These are phyloP conservation scores for Chloropicon primus DNA, from an alignment of 139 green algal species.

Conservation along the genomic window DNA sequence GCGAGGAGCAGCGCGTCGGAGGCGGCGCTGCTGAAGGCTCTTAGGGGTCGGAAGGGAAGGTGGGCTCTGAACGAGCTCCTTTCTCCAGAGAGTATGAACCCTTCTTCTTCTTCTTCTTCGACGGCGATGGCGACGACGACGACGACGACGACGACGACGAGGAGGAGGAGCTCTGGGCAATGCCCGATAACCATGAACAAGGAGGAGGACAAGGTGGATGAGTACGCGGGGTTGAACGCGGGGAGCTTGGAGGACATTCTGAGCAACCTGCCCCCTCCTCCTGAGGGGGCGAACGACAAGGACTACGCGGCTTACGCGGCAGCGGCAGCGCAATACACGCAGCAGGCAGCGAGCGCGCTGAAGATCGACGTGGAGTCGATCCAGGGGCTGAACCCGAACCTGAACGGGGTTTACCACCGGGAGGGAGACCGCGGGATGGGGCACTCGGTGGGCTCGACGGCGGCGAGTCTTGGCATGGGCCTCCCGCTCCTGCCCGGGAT, in stretches of 20 bases:
- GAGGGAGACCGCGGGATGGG: too few species aligned
- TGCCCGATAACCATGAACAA: not conserved
- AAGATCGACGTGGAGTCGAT: not conserved
- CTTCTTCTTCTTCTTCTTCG: too few species aligned
- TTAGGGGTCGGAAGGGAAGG: not conserved
- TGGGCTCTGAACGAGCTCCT: not conserved
- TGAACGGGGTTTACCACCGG: not conserved
- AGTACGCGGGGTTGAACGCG: not conserved
- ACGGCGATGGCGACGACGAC: too few species aligned
- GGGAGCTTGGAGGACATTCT: not conserved
- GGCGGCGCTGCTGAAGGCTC: not conserved
- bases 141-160: too few species aligned
- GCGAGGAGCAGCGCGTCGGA: not conserved
- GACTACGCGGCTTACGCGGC: not conserved
- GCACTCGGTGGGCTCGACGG: too few species aligned
- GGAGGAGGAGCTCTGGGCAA: not conserved
- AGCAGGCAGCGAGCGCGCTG: not conserved
- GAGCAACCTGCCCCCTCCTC: not conserved
- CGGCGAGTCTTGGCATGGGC: not conserved
- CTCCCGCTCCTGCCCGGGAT: not conserved
- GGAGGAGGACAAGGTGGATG: not conserved
- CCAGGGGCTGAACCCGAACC: too few species aligned
- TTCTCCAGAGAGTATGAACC: not conserved
- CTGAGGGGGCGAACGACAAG: not conserved
- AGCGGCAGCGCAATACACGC: not conserved